Evolutionary conservation across 257 asterid genomes (phyloP).

Genomic region (Oldenlandia corymbosa): DNA sequence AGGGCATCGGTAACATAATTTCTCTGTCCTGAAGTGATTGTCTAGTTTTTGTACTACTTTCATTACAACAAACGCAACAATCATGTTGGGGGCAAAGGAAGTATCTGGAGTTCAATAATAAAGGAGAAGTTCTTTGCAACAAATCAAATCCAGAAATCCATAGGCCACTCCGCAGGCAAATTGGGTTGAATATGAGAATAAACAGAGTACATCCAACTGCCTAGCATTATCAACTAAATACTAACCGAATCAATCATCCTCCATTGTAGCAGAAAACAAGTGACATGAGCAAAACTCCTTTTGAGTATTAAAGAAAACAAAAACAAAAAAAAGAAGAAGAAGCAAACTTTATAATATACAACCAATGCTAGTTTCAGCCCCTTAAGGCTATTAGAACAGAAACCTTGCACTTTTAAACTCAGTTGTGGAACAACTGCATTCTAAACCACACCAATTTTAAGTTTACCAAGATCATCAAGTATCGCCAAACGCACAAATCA

Average conservation of each 20-base stretch:
- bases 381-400: background rate
- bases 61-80: too few species aligned
- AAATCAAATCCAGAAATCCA: background rate
- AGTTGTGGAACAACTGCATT: too few species aligned
- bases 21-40: too few species aligned
- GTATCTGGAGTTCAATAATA: background rate
- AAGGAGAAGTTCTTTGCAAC: background rate
- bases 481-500: background rate
- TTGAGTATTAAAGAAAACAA: background rate
- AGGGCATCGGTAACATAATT: background rate
- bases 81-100: too few species aligned
- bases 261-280: background rate
- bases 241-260: background rate
- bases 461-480: background rate
- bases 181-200: too few species aligned
- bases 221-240: background rate
- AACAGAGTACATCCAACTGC: too few species aligned
- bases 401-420: background rate
- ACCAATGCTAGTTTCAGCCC: background rate
- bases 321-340: too few species aligned
- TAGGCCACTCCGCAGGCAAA: background rate
- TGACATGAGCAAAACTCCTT: background rate
- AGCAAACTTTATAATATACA: background rate
- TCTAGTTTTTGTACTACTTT: too few species aligned
- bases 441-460: background rate